Percentiles rank a stretch among this genome's conserved stretches.
These are phyloP conservation scores for Meyerozyma carpophila DNA, from an alignment of 1,139 yeast genomes.

Conservation along the genomic window DNA sequence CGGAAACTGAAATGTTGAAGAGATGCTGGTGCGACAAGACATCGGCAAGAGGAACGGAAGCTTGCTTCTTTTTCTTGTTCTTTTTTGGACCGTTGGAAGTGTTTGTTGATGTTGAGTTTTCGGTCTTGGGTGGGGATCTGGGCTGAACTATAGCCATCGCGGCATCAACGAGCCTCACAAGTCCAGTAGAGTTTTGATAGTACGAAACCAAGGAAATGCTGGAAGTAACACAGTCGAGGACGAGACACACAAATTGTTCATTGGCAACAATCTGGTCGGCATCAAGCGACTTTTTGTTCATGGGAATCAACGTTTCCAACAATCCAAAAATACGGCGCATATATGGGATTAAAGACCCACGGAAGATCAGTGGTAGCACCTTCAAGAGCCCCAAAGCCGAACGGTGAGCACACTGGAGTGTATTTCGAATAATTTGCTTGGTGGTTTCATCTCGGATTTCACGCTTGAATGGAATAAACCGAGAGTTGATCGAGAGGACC, in stretches of 20 bases:
- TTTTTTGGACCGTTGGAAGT: conserved; percentile 14
- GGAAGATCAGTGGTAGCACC: conserved; percentile 31
- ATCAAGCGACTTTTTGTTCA: conserved; percentile 35
- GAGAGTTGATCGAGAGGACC: conserved; percentile 47
- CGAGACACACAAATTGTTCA: conserved; percentile 25
- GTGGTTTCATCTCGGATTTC: conserved; percentile 52
- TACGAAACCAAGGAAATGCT: conserved; percentile 27
- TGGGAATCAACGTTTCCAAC: conserved; percentile 51
- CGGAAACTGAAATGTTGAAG: conserved; percentile 42
- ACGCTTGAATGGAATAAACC: conserved; percentile 48
- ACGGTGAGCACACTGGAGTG: conserved; percentile 41
- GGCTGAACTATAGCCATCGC: conserved; percentile 27
- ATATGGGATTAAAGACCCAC: conserved; percentile 46
- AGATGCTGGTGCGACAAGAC: conserved; percentile 62
- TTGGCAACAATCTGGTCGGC: conserved; percentile 22
- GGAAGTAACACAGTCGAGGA: conserved; percentile 23
- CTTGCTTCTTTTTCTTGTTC: conserved; percentile 39
- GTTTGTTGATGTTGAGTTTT: conserved; percentile 9
- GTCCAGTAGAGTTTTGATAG: conserved; percentile 32
- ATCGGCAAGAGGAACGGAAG: conserved; percentile 57
- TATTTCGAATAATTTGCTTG: conserved; percentile 31
- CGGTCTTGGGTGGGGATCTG: conserved; percentile 3
- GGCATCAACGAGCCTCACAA: conserved; percentile 42
- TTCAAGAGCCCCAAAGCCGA: conserved; percentile 39
- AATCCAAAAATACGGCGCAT: conserved; percentile 41